phyloP scores from a whole-genome alignment of 805 yeast genomes.

The Kuraishia hungarica region DNA sequence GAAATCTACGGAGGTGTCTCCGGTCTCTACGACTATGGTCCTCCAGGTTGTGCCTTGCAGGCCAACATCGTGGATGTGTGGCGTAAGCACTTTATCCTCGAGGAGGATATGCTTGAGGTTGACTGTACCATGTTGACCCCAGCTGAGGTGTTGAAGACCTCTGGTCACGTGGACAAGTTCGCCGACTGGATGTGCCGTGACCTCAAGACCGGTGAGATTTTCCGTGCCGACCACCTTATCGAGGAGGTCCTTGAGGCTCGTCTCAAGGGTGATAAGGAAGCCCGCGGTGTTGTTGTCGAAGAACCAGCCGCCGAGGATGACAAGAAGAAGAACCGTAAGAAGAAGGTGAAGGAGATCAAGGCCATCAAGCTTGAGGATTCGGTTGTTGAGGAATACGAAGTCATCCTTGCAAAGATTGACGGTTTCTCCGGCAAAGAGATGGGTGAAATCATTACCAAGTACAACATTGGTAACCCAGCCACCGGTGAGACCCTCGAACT shows the following conservation, averaged over 20 bases:
- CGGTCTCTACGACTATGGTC: slow-evolving; percentile 97
- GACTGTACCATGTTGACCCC: slow-evolving; percentile 98
- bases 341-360: slow-evolving; percentile 93
- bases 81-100: slow-evolving; percentile 96
- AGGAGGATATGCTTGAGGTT: slow-evolving; percentile 98
- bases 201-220: slow-evolving; percentile 91
- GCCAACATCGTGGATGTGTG: slow-evolving; percentile 91
- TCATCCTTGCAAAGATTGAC: slow-evolving; percentile 85
- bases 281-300: slow-evolving; percentile 74
- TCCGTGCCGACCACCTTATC: slow-evolving; percentile 96
- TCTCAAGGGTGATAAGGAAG: slow-evolving; percentile 94
- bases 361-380: slow-evolving; percentile 80
- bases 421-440: slow-evolving; percentile 90
- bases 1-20: slow-evolving; percentile 98
- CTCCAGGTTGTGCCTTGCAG: slow-evolving; percentile 98
- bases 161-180: slow-evolving; percentile 98
- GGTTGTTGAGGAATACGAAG: slow-evolving; percentile 73
- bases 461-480: slow-evolving; percentile 85
- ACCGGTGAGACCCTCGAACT: slow-evolving; percentile 80
- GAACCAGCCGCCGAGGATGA: slow-evolving; percentile 60
- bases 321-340: slow-evolving; percentile 84
- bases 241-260: slow-evolving; percentile 97
- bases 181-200: slow-evolving; percentile 99
- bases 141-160: slow-evolving; percentile 92
- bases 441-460: slow-evolving; percentile 78